phyloP scores from a whole-genome alignment of 2,329 filamentous ascomycete species.

The Zymoseptoria passerinii region DNA sequence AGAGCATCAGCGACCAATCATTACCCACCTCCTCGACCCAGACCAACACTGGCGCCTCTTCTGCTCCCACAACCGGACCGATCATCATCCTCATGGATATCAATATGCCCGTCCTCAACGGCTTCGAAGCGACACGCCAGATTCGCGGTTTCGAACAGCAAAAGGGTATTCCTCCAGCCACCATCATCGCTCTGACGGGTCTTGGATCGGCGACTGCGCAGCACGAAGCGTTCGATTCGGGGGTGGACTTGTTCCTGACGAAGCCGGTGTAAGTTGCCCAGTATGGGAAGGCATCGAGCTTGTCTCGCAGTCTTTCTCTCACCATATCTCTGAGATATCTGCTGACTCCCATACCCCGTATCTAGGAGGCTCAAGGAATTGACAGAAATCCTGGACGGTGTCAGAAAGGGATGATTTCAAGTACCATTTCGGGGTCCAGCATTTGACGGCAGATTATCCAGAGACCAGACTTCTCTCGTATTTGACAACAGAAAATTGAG shows the following conservation, averaged over 20 bases:
- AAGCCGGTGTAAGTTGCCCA: conserved; percentile 13
- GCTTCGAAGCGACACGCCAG: conserved; percentile 28
- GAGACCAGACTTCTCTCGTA: neutral
- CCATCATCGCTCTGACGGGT: conserved; percentile 28
- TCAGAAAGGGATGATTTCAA: conserved; percentile 3
- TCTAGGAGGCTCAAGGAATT: neutral
- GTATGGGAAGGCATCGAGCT: too few relatives aligned
- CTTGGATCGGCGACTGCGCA: conserved; percentile 24
- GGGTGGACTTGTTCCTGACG: conserved; percentile 28
- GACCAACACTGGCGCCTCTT: neutral
- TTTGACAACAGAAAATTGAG: neutral
- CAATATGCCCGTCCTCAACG: conserved; percentile 28
- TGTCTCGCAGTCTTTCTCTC: too few relatives aligned
- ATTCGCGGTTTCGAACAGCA: conserved; percentile 27
- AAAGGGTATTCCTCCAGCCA: conserved; percentile 17
- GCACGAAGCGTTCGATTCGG: conserved; percentile 25
- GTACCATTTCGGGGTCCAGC: neutral
- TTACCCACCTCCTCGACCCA: neutral
- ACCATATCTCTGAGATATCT: too few relatives aligned
- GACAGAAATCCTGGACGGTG: conserved; percentile 15
- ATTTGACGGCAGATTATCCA: neutral
- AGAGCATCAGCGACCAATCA: neutral
- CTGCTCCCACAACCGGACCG: neutral
- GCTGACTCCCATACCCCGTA: too few relatives aligned
- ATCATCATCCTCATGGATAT: conserved; percentile 42